Percentiles rank a stretch among this genome's conserved stretches.
These are phyloP conservation scores for Boechera divaricarpa DNA, from an alignment of 345 rosid species.

Conservation along the genomic window DNA sequence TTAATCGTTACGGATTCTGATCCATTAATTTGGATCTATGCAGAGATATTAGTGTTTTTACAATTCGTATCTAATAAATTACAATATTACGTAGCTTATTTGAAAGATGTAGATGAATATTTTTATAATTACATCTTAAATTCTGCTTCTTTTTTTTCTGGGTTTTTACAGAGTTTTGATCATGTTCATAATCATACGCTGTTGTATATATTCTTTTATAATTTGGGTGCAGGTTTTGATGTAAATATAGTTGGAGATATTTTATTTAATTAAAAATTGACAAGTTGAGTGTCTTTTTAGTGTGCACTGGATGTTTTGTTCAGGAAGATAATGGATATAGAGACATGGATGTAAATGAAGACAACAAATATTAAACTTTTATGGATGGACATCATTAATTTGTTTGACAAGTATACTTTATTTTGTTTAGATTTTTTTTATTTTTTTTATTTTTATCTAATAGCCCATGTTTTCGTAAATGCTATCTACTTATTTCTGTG, in stretches of 20 bases:
- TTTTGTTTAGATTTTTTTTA: not conserved
- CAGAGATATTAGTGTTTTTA: not conserved
- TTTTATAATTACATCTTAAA: constrained; percentile 10
- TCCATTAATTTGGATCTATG: constrained; percentile 20
- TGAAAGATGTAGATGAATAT: constrained; percentile 12
- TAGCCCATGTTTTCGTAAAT: too few relatives aligned
- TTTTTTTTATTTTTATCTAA: too few relatives aligned
- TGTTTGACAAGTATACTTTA: not conserved
- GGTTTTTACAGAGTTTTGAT: not conserved
- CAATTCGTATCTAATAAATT: constrained; percentile 26
- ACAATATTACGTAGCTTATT: not conserved
- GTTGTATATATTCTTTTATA: not conserved
- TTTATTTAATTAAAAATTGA: not conserved
- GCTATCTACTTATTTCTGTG: too few relatives aligned
- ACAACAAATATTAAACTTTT: not conserved
- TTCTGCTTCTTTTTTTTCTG: not conserved
- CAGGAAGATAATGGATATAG: not conserved
- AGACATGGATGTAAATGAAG: constrained; percentile 17
- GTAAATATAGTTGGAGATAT: constrained; percentile 18
- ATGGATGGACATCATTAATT: not conserved
- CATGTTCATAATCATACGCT: not conserved
- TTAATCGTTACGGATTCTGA: constrained; percentile 50
- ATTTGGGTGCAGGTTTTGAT: constrained; percentile 5
- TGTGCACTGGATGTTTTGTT: constrained; percentile 5
- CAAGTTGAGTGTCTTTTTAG: not conserved